Evolutionary conservation across 306 rosid species (phyloP).

Genomic region (Dalbergia cultrata): DNA sequence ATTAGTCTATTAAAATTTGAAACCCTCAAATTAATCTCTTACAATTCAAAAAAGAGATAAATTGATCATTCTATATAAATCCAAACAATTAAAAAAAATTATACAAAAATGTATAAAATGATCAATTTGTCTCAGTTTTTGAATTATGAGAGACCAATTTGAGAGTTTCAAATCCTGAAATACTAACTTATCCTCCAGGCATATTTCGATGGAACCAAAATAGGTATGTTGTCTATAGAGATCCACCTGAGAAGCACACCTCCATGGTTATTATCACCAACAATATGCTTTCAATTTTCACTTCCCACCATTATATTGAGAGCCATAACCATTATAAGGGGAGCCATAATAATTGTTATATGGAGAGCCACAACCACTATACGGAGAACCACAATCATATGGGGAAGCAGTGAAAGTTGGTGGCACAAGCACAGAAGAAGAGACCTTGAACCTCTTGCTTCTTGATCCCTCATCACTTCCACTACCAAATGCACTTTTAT

Average conservation of each 20-base stretch:
- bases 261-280: neutral
- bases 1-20: too few relatives aligned
- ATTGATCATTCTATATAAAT: too few relatives aligned
- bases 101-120: too few relatives aligned
- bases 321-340: conserved; percentile 53
- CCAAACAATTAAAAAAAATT: too few relatives aligned
- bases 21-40: too few relatives aligned
- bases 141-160: too few relatives aligned
- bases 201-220: too few relatives aligned
- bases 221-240: neutral
- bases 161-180: too few relatives aligned
- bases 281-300: conserved; percentile 10
- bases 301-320: conserved; percentile 46
- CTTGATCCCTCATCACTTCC: conserved; percentile 51
- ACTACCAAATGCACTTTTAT: conserved; percentile 22
- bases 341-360: conserved; percentile 26
- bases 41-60: too few relatives aligned
- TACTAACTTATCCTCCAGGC: too few relatives aligned
- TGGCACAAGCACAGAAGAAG: conserved; percentile 92
- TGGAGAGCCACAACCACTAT: neutral
- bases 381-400: conserved; percentile 40
- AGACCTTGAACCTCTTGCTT: conserved; percentile 88
- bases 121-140: too few relatives aligned
- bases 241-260: neutral
- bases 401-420: conserved; percentile 66